Base-by-base conservation (phyloP, 73 alveolate genomes). In the Effrenium voratum region DNA sequence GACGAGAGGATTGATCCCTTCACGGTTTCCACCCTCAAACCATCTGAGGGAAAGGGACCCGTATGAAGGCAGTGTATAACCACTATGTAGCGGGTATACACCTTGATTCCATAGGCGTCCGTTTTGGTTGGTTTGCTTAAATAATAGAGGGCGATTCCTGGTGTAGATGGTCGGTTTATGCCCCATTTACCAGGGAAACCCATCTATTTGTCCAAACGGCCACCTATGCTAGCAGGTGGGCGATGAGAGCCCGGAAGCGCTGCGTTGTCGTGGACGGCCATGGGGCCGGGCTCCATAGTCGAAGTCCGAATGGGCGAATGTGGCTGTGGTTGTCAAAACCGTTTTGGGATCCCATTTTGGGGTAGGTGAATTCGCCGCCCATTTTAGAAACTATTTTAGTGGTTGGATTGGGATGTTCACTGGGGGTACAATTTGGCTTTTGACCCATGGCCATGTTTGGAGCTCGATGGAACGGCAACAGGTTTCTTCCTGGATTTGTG, bases 211-310 rank as follows among this genome's bases (percentile, higher is more conserved):
- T 40, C 46, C 68, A 79, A 45, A n/a, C 13, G 82, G 36, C 75
- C 49, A 19, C 32, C 30, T 30, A 0, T 6, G 82, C 32, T 8
- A 4, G 1, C 82, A 72, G 38, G 2, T n/a, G 16, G 32, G 82
- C 32, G 5, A 32, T 72, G 32, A 3, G 50, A n/a, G 26, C 38
- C 46, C 46, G 1, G 75, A 81, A 44, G 30, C 50, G 92, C 73
- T 81, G 32, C 92, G 47, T n/a, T 81, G 92, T 44, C 92, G 92
- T 49, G 92, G 92, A 3, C 36, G 92, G 49, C 92, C 92, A 12
- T 81, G 92, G 92, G 92, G 92, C 47, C 15, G 16, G 50, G 34
- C n/a, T n/a, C n/a, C n/a, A n/a, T 19, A 8, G 49, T 49, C 73
- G 73, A 81, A 41, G 63, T 12, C 26, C 63, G 63, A 19, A 19